Evolutionary conservation across 768 basidiomycete species (phyloP).

Genomic region (Boletus subcaerulescens): DNA sequence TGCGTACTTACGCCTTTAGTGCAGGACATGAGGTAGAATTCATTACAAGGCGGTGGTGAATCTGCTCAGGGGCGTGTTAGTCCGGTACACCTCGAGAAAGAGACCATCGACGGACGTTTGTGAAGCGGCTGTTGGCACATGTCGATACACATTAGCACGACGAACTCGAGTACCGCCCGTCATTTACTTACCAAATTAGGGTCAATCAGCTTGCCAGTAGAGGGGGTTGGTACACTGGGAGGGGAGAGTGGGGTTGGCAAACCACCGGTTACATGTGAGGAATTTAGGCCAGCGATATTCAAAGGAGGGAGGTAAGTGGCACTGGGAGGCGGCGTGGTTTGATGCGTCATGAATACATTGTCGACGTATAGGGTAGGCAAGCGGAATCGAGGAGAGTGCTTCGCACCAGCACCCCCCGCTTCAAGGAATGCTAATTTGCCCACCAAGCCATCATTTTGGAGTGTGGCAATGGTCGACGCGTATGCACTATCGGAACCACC

Average conservation of each 20-base stretch:
- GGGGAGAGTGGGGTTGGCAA: slow-evolving; percentile 68
- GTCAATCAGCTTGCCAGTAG: slow-evolving; percentile 46
- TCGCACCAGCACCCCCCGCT: slow-evolving; percentile 41
- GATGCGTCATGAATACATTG: slow-evolving; percentile 41
- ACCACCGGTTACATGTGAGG: slow-evolving; percentile 52
- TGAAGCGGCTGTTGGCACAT: slow-evolving; percentile 57
- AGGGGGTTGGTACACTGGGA: slow-evolving; percentile 32
- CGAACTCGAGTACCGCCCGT: neutral
- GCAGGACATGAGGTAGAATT: slow-evolving; percentile 79
- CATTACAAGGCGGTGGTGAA: slow-evolving; percentile 81
- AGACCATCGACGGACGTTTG: slow-evolving; percentile 54
- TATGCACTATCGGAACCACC: slow-evolving; percentile 59
- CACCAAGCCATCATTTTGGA: slow-evolving; percentile 60
- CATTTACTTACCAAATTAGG: slow-evolving; percentile 54
- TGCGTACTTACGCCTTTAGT: slow-evolving; percentile 61
- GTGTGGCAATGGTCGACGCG: slow-evolving; percentile 49
- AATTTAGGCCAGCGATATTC: slow-evolving; percentile 39
- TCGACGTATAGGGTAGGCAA: slow-evolving; percentile 55
- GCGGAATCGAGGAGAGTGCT: slow-evolving; percentile 45
- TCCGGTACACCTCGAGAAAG: neutral
- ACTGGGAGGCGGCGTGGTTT: slow-evolving; percentile 19
- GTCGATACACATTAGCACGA: slow-evolving; percentile 8
- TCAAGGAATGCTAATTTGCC: slow-evolving; percentile 66
- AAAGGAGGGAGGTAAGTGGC: slow-evolving; percentile 44
- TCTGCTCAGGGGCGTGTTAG: slow-evolving; percentile 41